A percentile compares a stretch with the other conserved stretches of the same genome.
These are phyloP conservation scores for Petunia hybrid DNA, from an alignment of 305 asterid species.

Conservation along the genomic window DNA sequence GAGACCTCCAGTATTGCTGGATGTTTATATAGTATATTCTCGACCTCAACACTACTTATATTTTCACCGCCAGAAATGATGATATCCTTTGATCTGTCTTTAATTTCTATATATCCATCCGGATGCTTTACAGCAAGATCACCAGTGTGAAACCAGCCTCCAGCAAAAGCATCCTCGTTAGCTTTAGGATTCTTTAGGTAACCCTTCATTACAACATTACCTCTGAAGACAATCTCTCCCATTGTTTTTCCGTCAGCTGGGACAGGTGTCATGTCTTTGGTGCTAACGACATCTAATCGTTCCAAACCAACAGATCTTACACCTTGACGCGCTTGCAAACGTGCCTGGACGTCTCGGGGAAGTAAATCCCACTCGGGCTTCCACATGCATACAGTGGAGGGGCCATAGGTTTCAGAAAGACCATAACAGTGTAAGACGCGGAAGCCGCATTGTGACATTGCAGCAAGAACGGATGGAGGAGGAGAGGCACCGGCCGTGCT, in stretches of 20 bases:
- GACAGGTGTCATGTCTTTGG: constrained; percentile 68
- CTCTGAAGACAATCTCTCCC: constrained; percentile 90
- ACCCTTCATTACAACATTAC: constrained; percentile 91
- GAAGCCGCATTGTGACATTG: constrained; percentile 85
- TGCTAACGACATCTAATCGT: constrained; percentile 66
- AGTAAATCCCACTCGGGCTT: constrained; percentile 95
- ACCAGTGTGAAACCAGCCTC: constrained; percentile 92
- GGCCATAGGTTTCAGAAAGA: constrained; percentile 94
- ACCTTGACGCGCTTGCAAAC: constrained; percentile 88
- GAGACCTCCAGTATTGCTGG: constrained; percentile 80
- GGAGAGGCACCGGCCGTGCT: constrained; percentile 99
- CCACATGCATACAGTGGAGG: constrained; percentile 93
- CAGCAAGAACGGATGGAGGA: constrained; percentile 79
- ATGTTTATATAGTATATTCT: constrained; percentile 77
- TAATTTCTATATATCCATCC: constrained; percentile 86
- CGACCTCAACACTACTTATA: constrained; percentile 92
- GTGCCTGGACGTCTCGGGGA: constrained; percentile 73
- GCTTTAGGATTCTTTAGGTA: constrained; percentile 88
- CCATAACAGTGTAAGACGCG: constrained; percentile 93
- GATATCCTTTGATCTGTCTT: constrained; percentile 90
- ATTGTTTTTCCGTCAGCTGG: constrained; percentile 84
- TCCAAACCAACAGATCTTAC: constrained; percentile 71
- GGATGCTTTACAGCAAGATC: constrained; percentile 92
- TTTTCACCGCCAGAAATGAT: constrained; percentile 95
- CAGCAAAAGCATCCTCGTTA: constrained; percentile 71